phyloP scores from a whole-genome alignment of 1,284 basidiomycete genomes.

The Boletellus deceptivus region DNA sequence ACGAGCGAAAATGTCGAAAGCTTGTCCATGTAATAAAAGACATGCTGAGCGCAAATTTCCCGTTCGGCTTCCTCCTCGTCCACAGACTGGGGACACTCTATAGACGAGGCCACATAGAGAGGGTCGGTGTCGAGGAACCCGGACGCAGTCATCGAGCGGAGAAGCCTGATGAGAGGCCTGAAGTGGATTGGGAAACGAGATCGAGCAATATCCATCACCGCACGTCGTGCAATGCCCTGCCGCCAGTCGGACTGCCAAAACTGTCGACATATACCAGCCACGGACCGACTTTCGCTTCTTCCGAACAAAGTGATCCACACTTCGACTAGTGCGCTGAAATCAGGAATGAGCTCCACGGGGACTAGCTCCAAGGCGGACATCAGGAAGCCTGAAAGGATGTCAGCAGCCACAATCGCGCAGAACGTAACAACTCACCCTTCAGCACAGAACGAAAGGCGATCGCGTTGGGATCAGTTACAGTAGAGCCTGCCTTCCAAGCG shows the following conservation, averaged over 20 bases:
- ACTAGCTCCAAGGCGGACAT: slow-evolving; percentile 72
- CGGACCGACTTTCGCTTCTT: slow-evolving; percentile 65
- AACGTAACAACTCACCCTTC: slow-evolving; percentile 56
- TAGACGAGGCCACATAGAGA: slow-evolving; percentile 51
- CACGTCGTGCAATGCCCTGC: slow-evolving; percentile 59
- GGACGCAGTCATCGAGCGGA: slow-evolving; percentile 71
- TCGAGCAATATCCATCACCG: slow-evolving; percentile 76
- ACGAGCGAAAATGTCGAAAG: slow-evolving; percentile 78
- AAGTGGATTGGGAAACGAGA: slow-evolving; percentile 81
- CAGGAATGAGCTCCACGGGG: slow-evolving; percentile 68
- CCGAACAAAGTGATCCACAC: slow-evolving; percentile 83
- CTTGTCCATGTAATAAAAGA: slow-evolving; percentile 70
- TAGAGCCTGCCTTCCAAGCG: slow-evolving; percentile 65
- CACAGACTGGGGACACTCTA: slow-evolving; percentile 40
- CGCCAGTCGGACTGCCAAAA: slow-evolving; percentile 75
- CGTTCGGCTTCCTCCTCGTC: slow-evolving; percentile 25
- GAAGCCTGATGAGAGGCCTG: slow-evolving; percentile 67
- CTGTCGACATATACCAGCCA: slow-evolving; percentile 72
- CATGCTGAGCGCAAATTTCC: slow-evolving; percentile 56
- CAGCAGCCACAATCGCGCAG: neutral
- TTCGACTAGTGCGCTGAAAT: slow-evolving; percentile 69
- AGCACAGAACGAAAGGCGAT: slow-evolving; percentile 80
- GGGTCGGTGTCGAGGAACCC: slow-evolving; percentile 71
- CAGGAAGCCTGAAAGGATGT: slow-evolving; percentile 52
- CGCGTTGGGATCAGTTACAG: slow-evolving; percentile 75